These are phyloP conservation scores for Aspergillus ochraceus DNA, from an alignment of 2,329 filamentous ascomycete genomes.

Conservation along the genomic window DNA sequence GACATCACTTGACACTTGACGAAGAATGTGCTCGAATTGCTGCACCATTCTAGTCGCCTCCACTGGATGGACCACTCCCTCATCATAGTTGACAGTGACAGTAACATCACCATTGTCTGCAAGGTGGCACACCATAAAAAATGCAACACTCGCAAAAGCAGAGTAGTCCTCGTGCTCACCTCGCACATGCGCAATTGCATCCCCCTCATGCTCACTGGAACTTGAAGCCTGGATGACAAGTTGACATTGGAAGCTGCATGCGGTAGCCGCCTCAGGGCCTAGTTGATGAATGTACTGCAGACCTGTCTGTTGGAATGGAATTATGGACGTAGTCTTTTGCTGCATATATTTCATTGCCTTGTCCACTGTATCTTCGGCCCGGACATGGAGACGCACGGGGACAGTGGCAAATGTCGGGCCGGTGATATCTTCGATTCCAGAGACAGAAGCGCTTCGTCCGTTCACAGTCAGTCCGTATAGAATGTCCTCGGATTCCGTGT, in stretches of 20 bases:
- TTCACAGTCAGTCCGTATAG: conserved; percentile 4
- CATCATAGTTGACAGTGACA: too few species aligned
- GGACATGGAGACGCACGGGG: not conserved
- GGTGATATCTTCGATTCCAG: conserved; percentile 1
- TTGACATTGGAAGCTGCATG: conserved; percentile 38
- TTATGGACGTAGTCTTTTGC: conserved; percentile 49
- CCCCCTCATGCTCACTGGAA: not conserved
- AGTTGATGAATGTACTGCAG: conserved; percentile 50
- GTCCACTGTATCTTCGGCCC: not conserved
- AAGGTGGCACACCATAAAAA: too few species aligned
- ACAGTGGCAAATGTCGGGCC: conserved; percentile 14
- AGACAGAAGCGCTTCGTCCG: conserved; percentile 8
- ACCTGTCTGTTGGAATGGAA: conserved; percentile 60
- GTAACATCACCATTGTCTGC: too few species aligned
- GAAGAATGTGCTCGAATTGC: not conserved
- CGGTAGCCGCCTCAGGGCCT: conserved; percentile 42
- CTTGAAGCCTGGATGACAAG: too few species aligned
- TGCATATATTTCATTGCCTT: not conserved
- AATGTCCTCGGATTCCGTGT: conserved; percentile 4
- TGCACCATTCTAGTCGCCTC: not conserved
- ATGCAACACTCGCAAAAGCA: too few species aligned
- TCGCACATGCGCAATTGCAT: not conserved
- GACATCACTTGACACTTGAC: not conserved
- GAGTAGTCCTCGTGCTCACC: too few species aligned
- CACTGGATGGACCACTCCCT: too few species aligned